phyloP scores from a whole-genome alignment of 371 early-diverging fungal genomes.

The Mucor indicus region DNA sequence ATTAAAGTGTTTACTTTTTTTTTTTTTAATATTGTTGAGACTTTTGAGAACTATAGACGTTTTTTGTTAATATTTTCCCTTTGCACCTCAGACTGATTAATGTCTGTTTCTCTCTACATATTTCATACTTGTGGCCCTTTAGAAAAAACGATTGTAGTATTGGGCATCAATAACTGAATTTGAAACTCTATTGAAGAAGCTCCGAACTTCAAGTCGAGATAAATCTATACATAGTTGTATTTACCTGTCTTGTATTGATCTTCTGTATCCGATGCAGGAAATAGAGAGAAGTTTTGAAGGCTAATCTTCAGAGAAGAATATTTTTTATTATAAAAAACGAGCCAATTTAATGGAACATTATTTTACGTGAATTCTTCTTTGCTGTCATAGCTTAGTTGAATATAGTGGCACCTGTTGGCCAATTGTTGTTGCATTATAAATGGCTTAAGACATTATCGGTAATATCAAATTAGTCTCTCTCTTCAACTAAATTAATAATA shows the following conservation, averaged over 20 bases:
- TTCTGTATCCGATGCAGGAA: conserved; percentile 7
- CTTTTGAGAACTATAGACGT: conserved; percentile 2
- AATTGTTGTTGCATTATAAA: conserved; percentile 3
- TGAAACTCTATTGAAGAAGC: conserved; percentile 8
- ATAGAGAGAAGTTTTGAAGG: conserved; percentile 4
- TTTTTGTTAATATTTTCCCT: conserved; percentile 9
- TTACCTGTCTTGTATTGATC: conserved; percentile 6
- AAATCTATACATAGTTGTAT: conserved; percentile 5
- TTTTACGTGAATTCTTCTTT: conserved; percentile 3
- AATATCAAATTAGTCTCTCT: conserved; percentile 5
- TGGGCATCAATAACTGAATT: conserved; percentile 7
- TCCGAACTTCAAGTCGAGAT: conserved; percentile 2
- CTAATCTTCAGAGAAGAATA: conserved; percentile 6
- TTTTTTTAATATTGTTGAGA: conserved; percentile 2
- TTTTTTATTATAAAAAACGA: not conserved
- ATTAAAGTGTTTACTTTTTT: conserved; percentile 11
- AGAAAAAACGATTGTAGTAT: conserved; percentile 8
- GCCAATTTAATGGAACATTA: conserved; percentile 1
- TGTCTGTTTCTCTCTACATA: conserved; percentile 3
- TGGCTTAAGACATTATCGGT: conserved; percentile 1
- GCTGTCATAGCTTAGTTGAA: not conserved
- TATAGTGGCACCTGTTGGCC: conserved; percentile 4
- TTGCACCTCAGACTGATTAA: conserved; percentile 5
- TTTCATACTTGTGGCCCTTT: conserved; percentile 9
- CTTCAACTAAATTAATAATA: conserved; percentile 7